These are phyloP conservation scores for Lachnellula subtilissima DNA, from an alignment of 2,329 filamentous ascomycete genomes.

Conservation along the genomic window DNA sequence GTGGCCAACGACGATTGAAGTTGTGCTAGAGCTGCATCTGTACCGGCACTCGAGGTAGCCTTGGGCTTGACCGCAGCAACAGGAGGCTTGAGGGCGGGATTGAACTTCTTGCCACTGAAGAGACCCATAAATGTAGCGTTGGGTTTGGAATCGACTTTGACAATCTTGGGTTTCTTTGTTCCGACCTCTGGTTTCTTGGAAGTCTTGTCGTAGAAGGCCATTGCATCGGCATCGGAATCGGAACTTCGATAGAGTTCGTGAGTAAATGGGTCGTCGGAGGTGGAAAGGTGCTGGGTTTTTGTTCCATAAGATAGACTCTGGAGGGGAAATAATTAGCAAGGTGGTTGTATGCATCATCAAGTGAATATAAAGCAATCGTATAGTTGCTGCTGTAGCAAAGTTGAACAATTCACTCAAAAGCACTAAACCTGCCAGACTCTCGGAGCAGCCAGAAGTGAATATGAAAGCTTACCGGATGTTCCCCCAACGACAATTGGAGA, in stretches of 20 bases:
- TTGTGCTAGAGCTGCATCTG: constrained; percentile 46
- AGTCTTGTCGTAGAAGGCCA: constrained; percentile 31
- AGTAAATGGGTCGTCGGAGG: constrained; percentile 41
- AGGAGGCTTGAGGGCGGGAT: constrained; percentile 1
- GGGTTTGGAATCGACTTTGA: neutral
- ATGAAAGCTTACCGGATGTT: constrained; percentile 50
- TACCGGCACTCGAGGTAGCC: constrained; percentile 31
- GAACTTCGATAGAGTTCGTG: constrained; percentile 53
- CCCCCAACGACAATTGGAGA: constrained; percentile 54
- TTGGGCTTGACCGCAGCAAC: neutral
- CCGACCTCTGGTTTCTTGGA: constrained; percentile 10
- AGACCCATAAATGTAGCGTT: neutral
- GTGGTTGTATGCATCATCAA: constrained; percentile 1
- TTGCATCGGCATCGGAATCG: constrained; percentile 49
- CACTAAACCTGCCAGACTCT: neutral
- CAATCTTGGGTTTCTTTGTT: neutral
- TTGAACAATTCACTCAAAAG: neutral
- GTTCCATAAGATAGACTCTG: constrained; percentile 53
- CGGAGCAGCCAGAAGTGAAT: constrained; percentile 4
- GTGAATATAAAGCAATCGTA: constrained; percentile 4
- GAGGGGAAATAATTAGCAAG: constrained; percentile 14
- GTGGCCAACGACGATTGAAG: constrained; percentile 43
- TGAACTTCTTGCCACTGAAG: constrained; percentile 1
- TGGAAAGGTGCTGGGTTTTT: constrained; percentile 44
- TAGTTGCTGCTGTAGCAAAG: constrained; percentile 1